Evolutionary conservation across 2,329 filamentous ascomycete genomes (phyloP).

Genomic region (Amesomyces nigricolor): DNA sequence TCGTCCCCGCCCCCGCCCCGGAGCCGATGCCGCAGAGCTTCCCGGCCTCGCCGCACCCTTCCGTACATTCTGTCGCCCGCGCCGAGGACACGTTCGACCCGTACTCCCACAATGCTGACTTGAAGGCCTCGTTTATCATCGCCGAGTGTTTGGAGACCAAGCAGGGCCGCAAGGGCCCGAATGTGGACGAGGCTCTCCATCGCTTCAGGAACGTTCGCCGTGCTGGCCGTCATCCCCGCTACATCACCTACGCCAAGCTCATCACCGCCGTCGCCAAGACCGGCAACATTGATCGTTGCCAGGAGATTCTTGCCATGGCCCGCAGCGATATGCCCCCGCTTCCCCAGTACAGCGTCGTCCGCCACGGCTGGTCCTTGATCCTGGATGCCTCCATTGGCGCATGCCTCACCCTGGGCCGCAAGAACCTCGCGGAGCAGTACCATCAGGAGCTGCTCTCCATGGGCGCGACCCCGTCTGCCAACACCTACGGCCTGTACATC

Average conservation of each 20-base stretch:
- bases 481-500: conserved; percentile 97
- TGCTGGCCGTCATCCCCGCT: conserved; percentile 82
- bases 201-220: conserved; percentile 92
- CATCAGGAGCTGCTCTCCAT: conserved; percentile 89
- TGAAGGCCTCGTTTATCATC: conserved; percentile 86
- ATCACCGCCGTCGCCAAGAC: conserved; percentile 85
- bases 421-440: conserved; percentile 74
- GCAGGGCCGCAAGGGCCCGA: conserved; percentile 64
- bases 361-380: conserved; percentile 94
- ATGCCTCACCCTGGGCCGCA: conserved; percentile 76
- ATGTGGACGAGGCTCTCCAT: conserved; percentile 72
- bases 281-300: conserved; percentile 71
- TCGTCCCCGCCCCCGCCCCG: conserved; percentile 40
- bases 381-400: conserved; percentile 95
- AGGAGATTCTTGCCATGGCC: conserved; percentile 85
- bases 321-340: conserved; percentile 81
- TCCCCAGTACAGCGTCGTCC: conserved; percentile 76
- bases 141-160: conserved; percentile 82
- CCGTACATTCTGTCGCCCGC: conserved; percentile 52
- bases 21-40: conserved; percentile 43
- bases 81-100: conserved; percentile 85
- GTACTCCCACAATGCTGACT: conserved; percentile 84
- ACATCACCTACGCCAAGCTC: conserved; percentile 94
- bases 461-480: conserved; percentile 86
- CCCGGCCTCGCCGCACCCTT: conserved; percentile 46